These are phyloP conservation scores for Microsporum canis DNA, from an alignment of 2,329 filamentous ascomycete species.

Conservation along the genomic window DNA sequence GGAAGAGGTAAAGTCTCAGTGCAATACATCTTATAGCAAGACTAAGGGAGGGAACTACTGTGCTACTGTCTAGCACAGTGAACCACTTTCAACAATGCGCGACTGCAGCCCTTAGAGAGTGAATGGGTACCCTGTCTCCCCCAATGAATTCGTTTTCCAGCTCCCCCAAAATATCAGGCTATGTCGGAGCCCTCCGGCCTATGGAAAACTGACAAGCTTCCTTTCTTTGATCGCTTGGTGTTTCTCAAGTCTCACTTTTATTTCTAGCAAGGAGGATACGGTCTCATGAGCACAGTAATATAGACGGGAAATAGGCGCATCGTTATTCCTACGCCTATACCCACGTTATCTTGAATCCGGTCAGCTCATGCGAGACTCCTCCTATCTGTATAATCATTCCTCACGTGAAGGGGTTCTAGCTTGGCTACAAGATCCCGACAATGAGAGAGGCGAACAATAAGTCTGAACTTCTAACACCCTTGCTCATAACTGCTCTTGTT, in stretches of 20 bases:
- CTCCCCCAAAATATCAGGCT: neutral
- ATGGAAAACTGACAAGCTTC: neutral
- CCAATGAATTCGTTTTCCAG: neutral
- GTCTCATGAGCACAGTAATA: neutral
- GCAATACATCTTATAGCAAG: conserved; percentile 8
- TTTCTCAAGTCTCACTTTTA: neutral
- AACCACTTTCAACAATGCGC: neutral
- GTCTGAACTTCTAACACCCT: neutral
- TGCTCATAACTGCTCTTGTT: neutral
- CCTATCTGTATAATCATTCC: neutral
- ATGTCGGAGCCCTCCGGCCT: neutral
- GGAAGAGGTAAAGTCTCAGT: conserved; percentile 25
- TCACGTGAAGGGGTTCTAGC: neutral
- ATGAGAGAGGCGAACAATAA: conserved; percentile 1
- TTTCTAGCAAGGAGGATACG: neutral
- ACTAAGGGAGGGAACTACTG: neutral
- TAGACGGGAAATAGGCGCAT: neutral
- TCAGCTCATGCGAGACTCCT: neutral
- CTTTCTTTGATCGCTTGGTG: neutral
- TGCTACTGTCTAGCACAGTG: neutral
- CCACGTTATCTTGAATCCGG: neutral
- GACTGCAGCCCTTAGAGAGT: neutral
- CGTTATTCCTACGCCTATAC: neutral
- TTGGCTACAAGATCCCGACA: neutral
- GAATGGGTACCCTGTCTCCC: neutral